Conservation (phyloP, 371 early-diverging fungal species). For the Saksenaea vasiformis region DNA sequence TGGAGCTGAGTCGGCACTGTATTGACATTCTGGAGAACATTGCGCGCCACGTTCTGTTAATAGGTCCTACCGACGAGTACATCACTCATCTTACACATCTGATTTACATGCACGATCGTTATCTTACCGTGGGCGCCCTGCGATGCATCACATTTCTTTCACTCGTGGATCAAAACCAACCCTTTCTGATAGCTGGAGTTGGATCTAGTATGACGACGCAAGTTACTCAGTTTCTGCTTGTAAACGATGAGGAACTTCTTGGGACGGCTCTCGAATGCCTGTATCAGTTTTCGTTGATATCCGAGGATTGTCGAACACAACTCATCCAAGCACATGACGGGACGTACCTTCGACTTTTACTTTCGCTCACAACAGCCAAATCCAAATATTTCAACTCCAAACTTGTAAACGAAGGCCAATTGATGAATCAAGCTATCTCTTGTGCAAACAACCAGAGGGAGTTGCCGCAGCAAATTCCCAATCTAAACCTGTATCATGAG, state of each 20-base stretch:
- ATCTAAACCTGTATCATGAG: slow-evolving; percentile 25
- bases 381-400: slow-evolving; percentile 37
- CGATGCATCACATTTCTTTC: slow-evolving; percentile 55
- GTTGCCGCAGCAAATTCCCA: slow-evolving; percentile 22
- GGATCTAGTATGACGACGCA: slow-evolving; percentile 40
- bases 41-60: slow-evolving; percentile 31
- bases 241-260: slow-evolving; percentile 65
- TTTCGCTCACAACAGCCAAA: not conserved
- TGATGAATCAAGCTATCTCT: not conserved
- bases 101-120: slow-evolving; percentile 52
- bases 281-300: slow-evolving; percentile 49
- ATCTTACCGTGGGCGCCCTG: slow-evolving; percentile 51
- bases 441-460: slow-evolving; percentile 13
- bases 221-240: slow-evolving; percentile 54
- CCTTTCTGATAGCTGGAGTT: slow-evolving; percentile 46
- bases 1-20: slow-evolving; percentile 65
- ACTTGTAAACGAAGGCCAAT: slow-evolving; percentile 15
- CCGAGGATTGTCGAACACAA: not conserved
- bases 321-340: not conserved
- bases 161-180: slow-evolving; percentile 55
- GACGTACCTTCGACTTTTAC: not conserved
- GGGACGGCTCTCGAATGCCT: slow-evolving; percentile 60
- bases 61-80: slow-evolving; percentile 21
- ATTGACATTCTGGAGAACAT: slow-evolving; percentile 69
- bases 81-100: slow-evolving; percentile 22